Percentiles rank a stretch among this genome's conserved stretches.
Evolutionary conservation across 208 protist species (phyloP).

Genomic region (Porcisia hertigi): DNA sequence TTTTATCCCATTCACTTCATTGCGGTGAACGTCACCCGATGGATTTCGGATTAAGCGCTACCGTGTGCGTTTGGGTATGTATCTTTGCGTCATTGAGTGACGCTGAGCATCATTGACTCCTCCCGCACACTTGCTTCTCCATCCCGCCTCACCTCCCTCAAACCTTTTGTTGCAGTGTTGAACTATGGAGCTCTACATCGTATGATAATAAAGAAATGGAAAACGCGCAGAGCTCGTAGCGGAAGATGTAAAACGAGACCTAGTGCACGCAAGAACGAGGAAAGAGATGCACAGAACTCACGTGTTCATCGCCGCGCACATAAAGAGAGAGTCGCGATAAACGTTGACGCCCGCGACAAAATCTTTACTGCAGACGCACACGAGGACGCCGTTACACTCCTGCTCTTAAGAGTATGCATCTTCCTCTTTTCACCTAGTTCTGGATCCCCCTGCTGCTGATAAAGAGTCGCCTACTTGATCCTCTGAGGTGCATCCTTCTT

Average conservation of each 20-base stretch:
- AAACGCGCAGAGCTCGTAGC: slow-evolving; percentile 1
- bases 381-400: neutral
- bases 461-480: slow-evolving; percentile 2
- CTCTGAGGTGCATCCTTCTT: slow-evolving; percentile 38
- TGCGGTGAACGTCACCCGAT: neutral
- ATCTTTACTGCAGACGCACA: neutral
- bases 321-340: neutral
- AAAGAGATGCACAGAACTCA: neutral
- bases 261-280: neutral
- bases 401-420: neutral
- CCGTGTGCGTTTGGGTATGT: neutral
- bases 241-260: neutral
- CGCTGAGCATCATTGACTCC: neutral
- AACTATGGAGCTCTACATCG: slow-evolving; percentile 8
- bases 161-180: neutral
- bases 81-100: neutral
- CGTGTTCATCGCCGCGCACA: neutral
- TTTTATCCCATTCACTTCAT: too few relatives aligned
- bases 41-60: neutral
- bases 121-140: neutral
- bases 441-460: neutral
- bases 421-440: neutral
- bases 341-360: neutral
- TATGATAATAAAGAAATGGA: neutral
- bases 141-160: neutral